Percentiles rank a stretch among this genome's conserved stretches.
These are phyloP conservation scores for Colletotrichum kahawae DNA, from an alignment of 2,329 filamentous ascomycete species.

Conservation along the genomic window DNA sequence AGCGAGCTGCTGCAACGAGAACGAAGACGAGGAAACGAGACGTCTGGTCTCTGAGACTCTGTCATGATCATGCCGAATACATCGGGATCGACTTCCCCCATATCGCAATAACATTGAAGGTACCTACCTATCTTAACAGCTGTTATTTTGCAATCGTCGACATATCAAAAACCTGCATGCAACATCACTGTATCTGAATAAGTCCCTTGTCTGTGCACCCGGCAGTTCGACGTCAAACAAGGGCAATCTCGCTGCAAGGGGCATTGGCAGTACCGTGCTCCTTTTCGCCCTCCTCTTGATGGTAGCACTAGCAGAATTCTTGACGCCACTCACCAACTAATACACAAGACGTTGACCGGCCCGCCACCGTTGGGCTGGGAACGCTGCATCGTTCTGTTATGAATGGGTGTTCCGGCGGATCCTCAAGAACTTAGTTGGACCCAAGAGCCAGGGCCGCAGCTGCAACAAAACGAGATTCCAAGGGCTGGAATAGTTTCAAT, in stretches of 20 bases:
- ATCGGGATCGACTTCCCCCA: neutral
- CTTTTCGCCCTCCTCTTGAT: neutral
- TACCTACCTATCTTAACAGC: too few relatives aligned
- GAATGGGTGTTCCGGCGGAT: neutral
- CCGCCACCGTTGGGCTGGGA: neutral
- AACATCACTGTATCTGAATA: neutral
- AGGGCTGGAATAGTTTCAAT: neutral
- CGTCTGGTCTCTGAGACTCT: neutral
- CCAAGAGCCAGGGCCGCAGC: neutral
- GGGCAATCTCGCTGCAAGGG: neutral
- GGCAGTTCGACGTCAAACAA: neutral
- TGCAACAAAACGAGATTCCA: neutral
- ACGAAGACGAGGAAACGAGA: neutral
- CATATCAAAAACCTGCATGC: too few relatives aligned
- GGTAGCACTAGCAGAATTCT: neutral
- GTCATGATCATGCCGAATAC: neutral
- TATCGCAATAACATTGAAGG: neutral
- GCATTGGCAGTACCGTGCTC: neutral
- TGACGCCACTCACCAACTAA: neutral
- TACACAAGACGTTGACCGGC: neutral
- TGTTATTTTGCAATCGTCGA: too few relatives aligned
- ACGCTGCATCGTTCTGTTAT: neutral
- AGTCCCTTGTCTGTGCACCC: neutral
- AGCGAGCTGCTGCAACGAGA: neutral
- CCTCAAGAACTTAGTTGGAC: neutral